These are phyloP conservation scores for Huntiella moniliformis DNA, from an alignment of 2,329 filamentous ascomycete genomes.

Conservation along the genomic window DNA sequence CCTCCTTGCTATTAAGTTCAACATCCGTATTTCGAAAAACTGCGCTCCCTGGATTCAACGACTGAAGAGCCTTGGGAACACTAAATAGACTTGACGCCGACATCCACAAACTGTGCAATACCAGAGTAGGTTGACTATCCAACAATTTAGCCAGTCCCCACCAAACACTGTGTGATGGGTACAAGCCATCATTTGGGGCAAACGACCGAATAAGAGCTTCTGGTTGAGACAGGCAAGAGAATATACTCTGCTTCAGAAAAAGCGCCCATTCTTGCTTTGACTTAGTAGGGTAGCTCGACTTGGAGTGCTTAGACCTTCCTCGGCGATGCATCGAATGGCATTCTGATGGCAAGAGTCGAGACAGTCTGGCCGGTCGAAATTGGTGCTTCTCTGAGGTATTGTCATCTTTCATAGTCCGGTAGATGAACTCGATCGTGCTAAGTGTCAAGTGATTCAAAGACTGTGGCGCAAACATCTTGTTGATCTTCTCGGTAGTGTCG, in stretches of 20 bases:
- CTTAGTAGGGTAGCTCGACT: conserved; percentile 15
- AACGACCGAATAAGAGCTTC: conserved; percentile 38
- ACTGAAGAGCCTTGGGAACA: conserved; percentile 28
- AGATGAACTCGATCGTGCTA: conserved; percentile 40
- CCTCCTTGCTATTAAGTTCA: conserved; percentile 28
- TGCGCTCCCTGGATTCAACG: conserved; percentile 21
- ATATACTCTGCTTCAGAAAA: conserved; percentile 46
- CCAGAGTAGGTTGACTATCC: conserved; percentile 34
- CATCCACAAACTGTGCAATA: conserved; percentile 47
- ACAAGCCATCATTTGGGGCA: conserved; percentile 29
- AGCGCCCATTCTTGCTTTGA: conserved; percentile 33
- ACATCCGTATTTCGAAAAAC: conserved; percentile 20
- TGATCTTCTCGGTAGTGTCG: not conserved
- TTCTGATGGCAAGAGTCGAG: conserved; percentile 6
- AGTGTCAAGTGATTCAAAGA: conserved; percentile 34
- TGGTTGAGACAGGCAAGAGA: conserved; percentile 42
- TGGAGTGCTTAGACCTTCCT: conserved; percentile 17
- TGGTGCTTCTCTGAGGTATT: conserved; percentile 26
- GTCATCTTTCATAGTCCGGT: conserved; percentile 40
- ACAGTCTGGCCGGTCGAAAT: conserved; percentile 13
- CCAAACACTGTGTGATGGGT: conserved; percentile 44
- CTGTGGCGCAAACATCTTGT: conserved; percentile 28
- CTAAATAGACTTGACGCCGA: conserved; percentile 38
- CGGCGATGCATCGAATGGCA: conserved; percentile 14
- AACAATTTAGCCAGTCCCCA: conserved; percentile 44